Conservation (phyloP, 805 yeast genomes). For the Yarrowia sp. region DNA sequence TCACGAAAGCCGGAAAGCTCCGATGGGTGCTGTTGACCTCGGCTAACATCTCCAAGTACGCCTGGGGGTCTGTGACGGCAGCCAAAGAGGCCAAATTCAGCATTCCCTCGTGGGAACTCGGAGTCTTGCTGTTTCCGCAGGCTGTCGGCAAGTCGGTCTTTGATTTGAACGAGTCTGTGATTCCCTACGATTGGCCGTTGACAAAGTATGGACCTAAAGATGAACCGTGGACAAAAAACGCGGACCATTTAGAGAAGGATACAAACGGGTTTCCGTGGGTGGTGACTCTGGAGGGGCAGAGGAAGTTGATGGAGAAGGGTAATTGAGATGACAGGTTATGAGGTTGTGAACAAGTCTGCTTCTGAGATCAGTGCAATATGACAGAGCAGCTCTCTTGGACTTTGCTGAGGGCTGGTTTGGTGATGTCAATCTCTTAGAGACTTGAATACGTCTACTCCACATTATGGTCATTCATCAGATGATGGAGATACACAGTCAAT, state of each 20-base stretch:
- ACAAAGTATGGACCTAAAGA: background rate
- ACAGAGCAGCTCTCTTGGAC: no score
- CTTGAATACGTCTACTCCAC: no score
- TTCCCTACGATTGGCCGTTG: constrained; percentile 30
- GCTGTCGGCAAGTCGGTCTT: constrained; percentile 42
- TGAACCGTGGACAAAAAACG: constrained; percentile 21
- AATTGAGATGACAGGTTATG: no score
- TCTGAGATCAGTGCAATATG: no score
- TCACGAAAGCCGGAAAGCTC: constrained; percentile 48
- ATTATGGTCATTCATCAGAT: no score
- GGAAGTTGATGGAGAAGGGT: background rate
- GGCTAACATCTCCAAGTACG: constrained; percentile 75
- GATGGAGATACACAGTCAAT: no score
- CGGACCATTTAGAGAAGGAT: constrained; percentile 5
- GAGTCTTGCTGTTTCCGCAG: constrained; percentile 57
- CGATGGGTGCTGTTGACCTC: constrained; percentile 78
- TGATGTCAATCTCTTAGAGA: no score
- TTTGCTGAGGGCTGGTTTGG: no score
- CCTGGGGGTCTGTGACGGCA: constrained; percentile 69
- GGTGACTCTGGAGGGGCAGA: background rate
- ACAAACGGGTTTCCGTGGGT: constrained; percentile 21
- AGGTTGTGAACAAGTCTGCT: no score
- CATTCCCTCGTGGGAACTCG: constrained; percentile 61
- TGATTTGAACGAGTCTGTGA: background rate
- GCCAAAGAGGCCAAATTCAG: constrained; percentile 42